phyloP scores from a whole-genome alignment of 2,329 filamentous ascomycete species.

The Diaporthe australafricana region DNA sequence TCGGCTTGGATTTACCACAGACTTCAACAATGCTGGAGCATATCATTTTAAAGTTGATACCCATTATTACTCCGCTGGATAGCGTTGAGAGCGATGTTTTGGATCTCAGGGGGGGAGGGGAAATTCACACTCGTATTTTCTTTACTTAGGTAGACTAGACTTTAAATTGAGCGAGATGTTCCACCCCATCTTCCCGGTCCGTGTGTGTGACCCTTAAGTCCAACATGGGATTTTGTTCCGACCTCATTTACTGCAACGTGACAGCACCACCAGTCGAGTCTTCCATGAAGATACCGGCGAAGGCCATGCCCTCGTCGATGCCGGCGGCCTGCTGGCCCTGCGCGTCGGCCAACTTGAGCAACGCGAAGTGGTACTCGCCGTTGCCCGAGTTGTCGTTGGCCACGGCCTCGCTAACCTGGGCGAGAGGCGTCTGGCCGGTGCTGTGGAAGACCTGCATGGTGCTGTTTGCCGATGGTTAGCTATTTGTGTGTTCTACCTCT shows the following conservation, averaged over 20 bases:
- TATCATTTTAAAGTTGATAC: background rate
- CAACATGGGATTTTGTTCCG: background rate
- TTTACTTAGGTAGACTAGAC: background rate
- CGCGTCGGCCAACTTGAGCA: constrained; percentile 54
- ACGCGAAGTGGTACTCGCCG: constrained; percentile 59
- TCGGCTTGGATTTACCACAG: background rate
- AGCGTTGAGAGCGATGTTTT: background rate
- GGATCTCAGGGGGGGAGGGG: background rate
- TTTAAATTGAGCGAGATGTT: background rate
- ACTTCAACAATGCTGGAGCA: background rate
- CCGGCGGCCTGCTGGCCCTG: constrained; percentile 46
- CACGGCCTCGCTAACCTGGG: constrained; percentile 49
- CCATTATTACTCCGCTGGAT: background rate
- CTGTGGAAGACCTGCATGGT: constrained; percentile 54
- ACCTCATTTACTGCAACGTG: constrained; percentile 33
- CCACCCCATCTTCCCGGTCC: too few relatives aligned
- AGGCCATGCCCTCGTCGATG: constrained; percentile 48
- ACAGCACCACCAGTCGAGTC: constrained; percentile 39
- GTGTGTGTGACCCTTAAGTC: background rate
- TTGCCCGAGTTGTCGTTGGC: constrained; percentile 53
- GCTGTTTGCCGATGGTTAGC: constrained; percentile 7
- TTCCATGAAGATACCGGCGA: constrained; percentile 50
- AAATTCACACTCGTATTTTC: background rate
- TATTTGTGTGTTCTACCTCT: background rate
- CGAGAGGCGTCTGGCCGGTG: constrained; percentile 49